Conservation (phyloP, 2,329 filamentous ascomycete species). For the Stemphylium beticola region DNA sequence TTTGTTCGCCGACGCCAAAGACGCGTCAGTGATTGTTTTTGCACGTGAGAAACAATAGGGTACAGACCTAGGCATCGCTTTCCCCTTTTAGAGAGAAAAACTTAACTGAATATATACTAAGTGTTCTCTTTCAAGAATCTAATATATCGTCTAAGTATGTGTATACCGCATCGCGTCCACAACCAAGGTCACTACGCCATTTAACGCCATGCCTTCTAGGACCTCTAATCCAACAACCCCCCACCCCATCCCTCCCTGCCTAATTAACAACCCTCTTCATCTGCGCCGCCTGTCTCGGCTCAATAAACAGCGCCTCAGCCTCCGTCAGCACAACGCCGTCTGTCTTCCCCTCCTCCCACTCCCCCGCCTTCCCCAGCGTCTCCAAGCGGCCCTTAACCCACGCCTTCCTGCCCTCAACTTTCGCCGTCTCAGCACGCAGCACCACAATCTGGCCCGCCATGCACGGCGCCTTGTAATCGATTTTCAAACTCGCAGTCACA, state of each 20-base stretch:
- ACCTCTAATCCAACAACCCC: neutral
- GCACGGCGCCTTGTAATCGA: conserved; percentile 82
- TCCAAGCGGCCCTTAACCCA: conserved; percentile 91
- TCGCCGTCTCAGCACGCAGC: conserved; percentile 77
- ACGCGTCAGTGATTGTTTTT: no score
- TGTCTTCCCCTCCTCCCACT: conserved; percentile 59
- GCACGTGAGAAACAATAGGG: no score
- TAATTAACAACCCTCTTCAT: conserved; percentile 41
- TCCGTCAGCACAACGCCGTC: conserved; percentile 72
- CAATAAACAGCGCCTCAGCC: conserved; percentile 85
- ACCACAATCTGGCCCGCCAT: conserved; percentile 78
- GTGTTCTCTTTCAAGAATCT: no score
- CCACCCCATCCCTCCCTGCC: no score
- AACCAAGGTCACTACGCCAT: no score
- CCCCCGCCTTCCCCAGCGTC: conserved; percentile 66
- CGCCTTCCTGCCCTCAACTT: conserved; percentile 90
- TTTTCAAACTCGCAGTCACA: conserved; percentile 83
- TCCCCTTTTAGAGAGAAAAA: no score
- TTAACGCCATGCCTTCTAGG: conserved; percentile 1
- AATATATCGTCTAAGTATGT: no score
- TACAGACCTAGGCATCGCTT: no score
- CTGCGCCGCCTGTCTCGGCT: conserved; percentile 76
- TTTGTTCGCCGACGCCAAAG: no score
- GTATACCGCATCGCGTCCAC: no score
- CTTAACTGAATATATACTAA: no score